Conservation (phyloP, 176 grass and related monocot species). For the Miscanthus lutarioriparius region DNA sequence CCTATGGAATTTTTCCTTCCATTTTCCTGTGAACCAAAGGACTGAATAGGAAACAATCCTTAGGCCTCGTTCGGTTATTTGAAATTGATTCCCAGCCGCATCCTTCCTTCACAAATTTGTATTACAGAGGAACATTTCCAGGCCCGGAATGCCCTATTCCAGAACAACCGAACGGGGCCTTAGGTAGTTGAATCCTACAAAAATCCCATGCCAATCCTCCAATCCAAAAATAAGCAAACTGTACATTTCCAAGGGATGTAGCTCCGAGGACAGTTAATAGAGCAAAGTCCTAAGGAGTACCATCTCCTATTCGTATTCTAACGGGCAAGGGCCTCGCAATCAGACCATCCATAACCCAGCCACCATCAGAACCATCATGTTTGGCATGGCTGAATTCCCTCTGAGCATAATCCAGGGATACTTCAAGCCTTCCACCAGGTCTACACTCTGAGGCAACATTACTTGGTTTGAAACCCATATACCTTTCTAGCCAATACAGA, state of each 20-base stretch:
- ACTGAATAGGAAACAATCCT: no score
- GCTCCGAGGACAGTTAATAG: background rate
- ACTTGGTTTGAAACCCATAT: conserved; percentile 59
- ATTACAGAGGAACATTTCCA: no score
- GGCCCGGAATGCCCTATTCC: no score
- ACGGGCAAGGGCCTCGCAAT: conserved; percentile 74
- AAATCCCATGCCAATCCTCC: no score
- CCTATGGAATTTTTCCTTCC: no score
- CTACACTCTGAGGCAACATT: conserved; percentile 53
- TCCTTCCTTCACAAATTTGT: no score
- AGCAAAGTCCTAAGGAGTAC: conserved; percentile 13
- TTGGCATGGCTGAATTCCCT: conserved; percentile 84
- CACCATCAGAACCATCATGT: conserved; percentile 62
- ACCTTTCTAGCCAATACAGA: conserved; percentile 93
- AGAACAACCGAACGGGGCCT: no score
- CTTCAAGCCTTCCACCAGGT: conserved; percentile 73
- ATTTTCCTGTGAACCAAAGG: no score
- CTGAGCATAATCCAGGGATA: conserved; percentile 73
- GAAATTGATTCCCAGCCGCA: no score
- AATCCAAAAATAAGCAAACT: background rate
- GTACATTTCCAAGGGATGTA: conserved; percentile 20
- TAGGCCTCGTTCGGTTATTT: no score
- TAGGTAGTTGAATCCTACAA: no score
- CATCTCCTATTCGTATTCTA: conserved; percentile 52
- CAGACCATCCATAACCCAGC: conserved; percentile 82